Conservation (phyloP, 495 filamentous ascomycete genomes). For the Tuber aestivum region DNA sequence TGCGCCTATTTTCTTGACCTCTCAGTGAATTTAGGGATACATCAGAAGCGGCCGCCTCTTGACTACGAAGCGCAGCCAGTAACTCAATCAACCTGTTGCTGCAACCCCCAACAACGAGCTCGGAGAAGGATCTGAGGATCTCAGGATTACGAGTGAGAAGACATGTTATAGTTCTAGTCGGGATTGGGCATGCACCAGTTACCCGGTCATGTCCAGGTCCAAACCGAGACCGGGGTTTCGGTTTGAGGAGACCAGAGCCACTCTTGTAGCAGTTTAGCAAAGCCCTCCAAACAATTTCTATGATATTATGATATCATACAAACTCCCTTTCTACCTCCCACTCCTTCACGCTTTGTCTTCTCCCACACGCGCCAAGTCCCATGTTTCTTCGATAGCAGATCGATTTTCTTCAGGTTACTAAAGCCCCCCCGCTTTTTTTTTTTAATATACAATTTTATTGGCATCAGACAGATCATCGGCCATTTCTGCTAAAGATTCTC, state of each 20-base stretch:
- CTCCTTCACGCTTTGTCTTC: neutral
- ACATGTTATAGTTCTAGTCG: neutral
- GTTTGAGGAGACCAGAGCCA: neutral
- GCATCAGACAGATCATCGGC: neutral
- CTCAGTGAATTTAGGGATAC: neutral
- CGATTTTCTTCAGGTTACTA: neutral
- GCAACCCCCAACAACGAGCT: too few relatives aligned
- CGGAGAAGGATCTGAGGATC: too few relatives aligned
- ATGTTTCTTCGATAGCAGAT: neutral
- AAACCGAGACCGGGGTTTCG: neutral
- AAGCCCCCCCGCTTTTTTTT: neutral
- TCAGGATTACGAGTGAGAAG: neutral
- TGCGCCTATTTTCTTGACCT: neutral
- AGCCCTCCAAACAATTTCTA: neutral
- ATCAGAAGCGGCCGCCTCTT: too few relatives aligned
- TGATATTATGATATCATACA: too few relatives aligned
- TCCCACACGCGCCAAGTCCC: neutral
- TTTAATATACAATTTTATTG: neutral
- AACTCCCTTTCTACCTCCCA: neutral
- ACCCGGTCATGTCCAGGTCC: neutral
- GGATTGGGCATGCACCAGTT: neutral
- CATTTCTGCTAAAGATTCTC: neutral
- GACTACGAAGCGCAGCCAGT: too few relatives aligned
- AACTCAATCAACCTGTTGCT: too few relatives aligned
- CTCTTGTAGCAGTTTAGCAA: neutral